Conservation (phyloP, 495 filamentous ascomycete genomes). For the Penicillium argentinense region DNA sequence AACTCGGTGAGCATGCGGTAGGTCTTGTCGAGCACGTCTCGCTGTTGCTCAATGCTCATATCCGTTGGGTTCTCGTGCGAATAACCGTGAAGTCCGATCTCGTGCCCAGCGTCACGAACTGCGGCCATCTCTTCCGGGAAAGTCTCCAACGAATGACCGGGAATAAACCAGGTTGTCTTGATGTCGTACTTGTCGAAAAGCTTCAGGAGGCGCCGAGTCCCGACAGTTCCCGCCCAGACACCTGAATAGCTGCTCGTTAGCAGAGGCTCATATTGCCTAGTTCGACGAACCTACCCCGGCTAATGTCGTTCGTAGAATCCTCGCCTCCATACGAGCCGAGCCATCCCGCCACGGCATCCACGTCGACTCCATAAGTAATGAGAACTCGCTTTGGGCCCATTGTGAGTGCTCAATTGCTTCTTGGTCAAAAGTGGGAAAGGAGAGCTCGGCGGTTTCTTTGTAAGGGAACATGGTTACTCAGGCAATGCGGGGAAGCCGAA, state of each 20-base stretch:
- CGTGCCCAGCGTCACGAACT: constrained; percentile 72
- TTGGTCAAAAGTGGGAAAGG: background rate
- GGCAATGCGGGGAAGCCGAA: constrained; percentile 17
- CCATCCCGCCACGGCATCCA: constrained; percentile 73
- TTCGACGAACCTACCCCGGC: constrained; percentile 40
- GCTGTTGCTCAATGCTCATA: constrained; percentile 77
- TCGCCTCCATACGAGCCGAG: constrained; percentile 68
- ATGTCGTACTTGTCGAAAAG: constrained; percentile 77
- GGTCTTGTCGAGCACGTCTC: constrained; percentile 74
- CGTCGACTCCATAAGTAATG: constrained; percentile 56
- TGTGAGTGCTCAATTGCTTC: background rate
- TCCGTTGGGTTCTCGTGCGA: constrained; percentile 73
- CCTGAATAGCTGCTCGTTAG: constrained; percentile 34
- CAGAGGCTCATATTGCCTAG: background rate
- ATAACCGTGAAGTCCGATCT: constrained; percentile 75
- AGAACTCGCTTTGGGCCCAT: constrained; percentile 53
- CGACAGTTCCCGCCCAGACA: constrained; percentile 70
- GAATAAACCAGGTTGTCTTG: constrained; percentile 82
- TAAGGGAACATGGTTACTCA: background rate
- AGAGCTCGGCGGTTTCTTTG: background rate
- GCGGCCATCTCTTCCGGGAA: constrained; percentile 75
- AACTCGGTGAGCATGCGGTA: constrained; percentile 71
- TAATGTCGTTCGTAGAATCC: constrained; percentile 66
- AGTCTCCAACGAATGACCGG: constrained; percentile 73
- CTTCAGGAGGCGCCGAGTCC: constrained; percentile 67